Evolutionary conservation across 31 red algal species (phyloP).

Genomic region (Porphyra umbilicalis): DNA sequence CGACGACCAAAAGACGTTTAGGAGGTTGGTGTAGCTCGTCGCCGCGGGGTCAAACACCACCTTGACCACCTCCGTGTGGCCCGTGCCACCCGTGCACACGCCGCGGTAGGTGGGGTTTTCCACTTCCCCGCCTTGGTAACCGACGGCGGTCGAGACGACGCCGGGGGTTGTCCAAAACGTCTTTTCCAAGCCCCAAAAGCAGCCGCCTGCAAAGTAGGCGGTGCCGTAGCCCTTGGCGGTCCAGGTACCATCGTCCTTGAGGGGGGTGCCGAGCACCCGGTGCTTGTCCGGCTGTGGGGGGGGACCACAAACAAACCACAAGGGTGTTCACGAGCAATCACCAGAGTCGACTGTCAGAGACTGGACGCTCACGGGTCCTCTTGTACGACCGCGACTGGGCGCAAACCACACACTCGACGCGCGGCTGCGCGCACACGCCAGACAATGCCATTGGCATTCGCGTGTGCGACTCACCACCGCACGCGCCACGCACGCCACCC

Average conservation of each 20-base stretch:
- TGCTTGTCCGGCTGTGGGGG: conserved; percentile 30
- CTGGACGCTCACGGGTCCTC: too few relatives aligned
- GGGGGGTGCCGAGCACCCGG: conserved; percentile 33
- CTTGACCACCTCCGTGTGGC: conserved; percentile 75
- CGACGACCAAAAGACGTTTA: conserved; percentile 72
- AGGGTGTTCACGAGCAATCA: too few relatives aligned
- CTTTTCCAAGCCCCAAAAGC: conserved; percentile 86
- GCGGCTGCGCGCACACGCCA: too few relatives aligned
- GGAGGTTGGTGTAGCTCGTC: conserved; percentile 37
- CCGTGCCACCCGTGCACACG: conserved; percentile 70
- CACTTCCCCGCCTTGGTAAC: conserved; percentile 69
- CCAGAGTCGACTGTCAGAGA: too few relatives aligned
- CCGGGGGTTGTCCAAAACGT: conserved; percentile 58
- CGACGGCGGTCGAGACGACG: conserved; percentile 75
- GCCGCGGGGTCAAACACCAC: conserved; percentile 71
- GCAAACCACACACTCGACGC: too few relatives aligned
- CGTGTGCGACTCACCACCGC: too few relatives aligned
- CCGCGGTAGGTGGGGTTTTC: conserved; percentile 66
- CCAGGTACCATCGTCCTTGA: conserved; percentile 38
- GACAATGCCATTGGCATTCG: too few relatives aligned
- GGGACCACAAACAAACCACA: background rate
- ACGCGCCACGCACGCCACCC: too few relatives aligned
- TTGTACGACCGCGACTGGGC: too few relatives aligned
- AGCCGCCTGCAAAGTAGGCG: conserved; percentile 13
- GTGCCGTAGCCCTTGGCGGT: background rate